phyloP scores from a whole-genome alignment of 371 early-diverging fungal genomes.

The Apophysomyces ossiformis region DNA sequence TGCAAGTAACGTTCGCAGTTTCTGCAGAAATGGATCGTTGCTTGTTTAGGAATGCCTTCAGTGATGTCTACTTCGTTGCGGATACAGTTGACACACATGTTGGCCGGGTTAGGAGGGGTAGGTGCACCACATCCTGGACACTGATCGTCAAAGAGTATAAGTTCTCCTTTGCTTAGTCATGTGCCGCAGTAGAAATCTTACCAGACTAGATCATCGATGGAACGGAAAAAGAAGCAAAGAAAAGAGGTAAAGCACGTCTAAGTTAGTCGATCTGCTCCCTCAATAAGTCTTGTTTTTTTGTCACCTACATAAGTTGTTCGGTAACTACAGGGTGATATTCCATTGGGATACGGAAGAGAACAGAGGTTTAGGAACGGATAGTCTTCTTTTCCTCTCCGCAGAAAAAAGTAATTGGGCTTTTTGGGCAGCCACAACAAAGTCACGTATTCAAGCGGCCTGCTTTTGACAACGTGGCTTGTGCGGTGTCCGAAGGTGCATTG shows the following conservation, averaged over 20 bases:
- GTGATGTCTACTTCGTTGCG: constrained; percentile 96
- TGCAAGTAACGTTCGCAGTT: constrained; percentile 98
- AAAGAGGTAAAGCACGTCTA: not conserved
- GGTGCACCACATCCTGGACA: constrained; percentile 98
- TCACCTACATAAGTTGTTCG: constrained; percentile 56
- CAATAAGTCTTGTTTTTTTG: not conserved
- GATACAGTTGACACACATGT: constrained; percentile 99
- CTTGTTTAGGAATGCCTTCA: constrained; percentile 97
- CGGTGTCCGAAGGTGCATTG: too few relatives aligned
- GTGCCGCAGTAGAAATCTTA: constrained; percentile 15
- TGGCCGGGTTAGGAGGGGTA: constrained; percentile 96
- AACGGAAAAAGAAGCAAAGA: constrained; percentile 12
- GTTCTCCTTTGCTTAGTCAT: not conserved
- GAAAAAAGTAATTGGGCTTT: not conserved
- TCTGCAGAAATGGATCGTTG: constrained; percentile 93
- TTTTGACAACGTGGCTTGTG: not conserved
- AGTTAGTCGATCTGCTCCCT: too few relatives aligned
- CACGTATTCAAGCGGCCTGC: not conserved
- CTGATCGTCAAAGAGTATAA: constrained; percentile 43
- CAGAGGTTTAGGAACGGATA: not conserved
- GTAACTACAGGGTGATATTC: constrained; percentile 55
- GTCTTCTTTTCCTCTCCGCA: not conserved
- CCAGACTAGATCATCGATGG: constrained; percentile 32
- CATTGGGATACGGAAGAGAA: constrained; percentile 24
- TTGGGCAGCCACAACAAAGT: too few relatives aligned